A percentile compares a stretch with the other conserved stretches of the same genome.
These are phyloP conservation scores for Annona cherimola DNA, from an alignment of 164 flowering plant genomes.

Conservation along the genomic window DNA sequence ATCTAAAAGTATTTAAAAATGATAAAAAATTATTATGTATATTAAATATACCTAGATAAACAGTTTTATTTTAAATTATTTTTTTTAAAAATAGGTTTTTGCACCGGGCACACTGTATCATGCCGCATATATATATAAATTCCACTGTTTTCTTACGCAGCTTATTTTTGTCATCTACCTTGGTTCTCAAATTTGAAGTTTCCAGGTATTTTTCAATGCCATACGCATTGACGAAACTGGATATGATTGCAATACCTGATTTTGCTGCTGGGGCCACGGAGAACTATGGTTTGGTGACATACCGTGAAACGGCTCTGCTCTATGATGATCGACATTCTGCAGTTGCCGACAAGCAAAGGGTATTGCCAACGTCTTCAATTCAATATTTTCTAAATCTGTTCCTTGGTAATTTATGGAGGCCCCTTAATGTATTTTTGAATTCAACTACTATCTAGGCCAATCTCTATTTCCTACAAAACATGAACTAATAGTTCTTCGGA, in stretches of 20 bases:
- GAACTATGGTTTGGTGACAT: constrained; percentile 95
- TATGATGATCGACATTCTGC: constrained; percentile 92
- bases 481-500: no score
- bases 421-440: no score
- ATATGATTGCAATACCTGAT: constrained; percentile 97
- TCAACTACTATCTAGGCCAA: no score
- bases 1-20: no score
- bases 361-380: constrained; percentile 17
- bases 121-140: not conserved
- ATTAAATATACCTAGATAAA: no score
- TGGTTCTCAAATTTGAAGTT: not conserved
- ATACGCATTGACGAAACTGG: constrained; percentile 87
- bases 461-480: no score
- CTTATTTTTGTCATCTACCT: not conserved
- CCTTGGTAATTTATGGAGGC: not conserved
- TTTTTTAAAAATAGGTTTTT: no score
- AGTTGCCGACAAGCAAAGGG: constrained; percentile 91
- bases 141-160: not conserved
- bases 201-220: constrained; percentile 82
- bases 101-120: no score
- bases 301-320: constrained; percentile 86
- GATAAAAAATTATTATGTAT: no score
- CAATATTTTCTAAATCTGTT: not conserved
- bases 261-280: constrained; percentile 99
- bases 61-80: no score